Evolutionary conservation across 1,284 basidiomycete species (phyloP).

Genomic region (Anthracocystis panici-leucophaei): DNA sequence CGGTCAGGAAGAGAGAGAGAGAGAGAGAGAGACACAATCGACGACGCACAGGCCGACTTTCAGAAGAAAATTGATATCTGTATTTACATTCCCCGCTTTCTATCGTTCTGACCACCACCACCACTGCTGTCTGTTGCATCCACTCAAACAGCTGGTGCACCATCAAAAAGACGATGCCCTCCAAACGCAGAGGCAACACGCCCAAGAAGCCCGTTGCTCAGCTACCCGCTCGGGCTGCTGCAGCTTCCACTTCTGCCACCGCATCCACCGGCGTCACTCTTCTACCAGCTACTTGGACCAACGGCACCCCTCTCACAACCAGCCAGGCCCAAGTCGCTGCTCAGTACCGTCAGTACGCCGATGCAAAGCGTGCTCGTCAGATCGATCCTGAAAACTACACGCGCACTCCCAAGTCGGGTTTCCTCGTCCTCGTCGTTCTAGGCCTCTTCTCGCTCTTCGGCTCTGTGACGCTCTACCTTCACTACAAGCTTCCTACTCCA

Average conservation of each 20-base stretch:
- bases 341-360: slow-evolving; percentile 25
- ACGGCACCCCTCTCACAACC: slow-evolving; percentile 18
- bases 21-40: no score
- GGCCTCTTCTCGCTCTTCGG: slow-evolving; percentile 43
- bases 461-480: slow-evolving; percentile 50
- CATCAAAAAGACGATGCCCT: slow-evolving; percentile 24
- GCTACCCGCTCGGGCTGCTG: background rate
- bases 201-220: slow-evolving; percentile 35
- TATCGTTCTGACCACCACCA: slow-evolving; percentile 8
- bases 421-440: slow-evolving; percentile 38
- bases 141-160: slow-evolving; percentile 6
- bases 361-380: slow-evolving; percentile 30
- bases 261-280: slow-evolving; percentile 16
- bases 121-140: background rate
- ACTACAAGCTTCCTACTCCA: slow-evolving; percentile 65
- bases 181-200: slow-evolving; percentile 35
- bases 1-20: no score
- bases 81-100: background rate
- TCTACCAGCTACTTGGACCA: slow-evolving; percentile 11
- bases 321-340: slow-evolving; percentile 15
- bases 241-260: slow-evolving; percentile 11
- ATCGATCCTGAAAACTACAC: slow-evolving; percentile 41
- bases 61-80: background rate
- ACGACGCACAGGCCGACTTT: slow-evolving; percentile 11
- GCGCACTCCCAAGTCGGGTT: slow-evolving; percentile 45